phyloP scores from a whole-genome alignment of 805 yeast species.

The Scheffersomyces amazonensis region DNA sequence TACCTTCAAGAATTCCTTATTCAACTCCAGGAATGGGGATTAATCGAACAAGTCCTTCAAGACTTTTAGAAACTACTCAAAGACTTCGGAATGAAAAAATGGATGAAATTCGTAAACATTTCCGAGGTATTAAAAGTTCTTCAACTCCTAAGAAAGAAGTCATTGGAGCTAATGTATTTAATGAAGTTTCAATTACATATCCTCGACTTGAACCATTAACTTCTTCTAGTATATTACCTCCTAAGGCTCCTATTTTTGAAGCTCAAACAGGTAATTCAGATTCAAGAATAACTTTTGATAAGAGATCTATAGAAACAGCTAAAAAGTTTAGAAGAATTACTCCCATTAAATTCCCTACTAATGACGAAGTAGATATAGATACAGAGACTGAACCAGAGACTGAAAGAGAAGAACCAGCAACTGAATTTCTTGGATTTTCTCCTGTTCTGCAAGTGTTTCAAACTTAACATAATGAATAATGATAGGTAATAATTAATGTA shows the following conservation, averaged over 20 bases:
- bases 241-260: slow-evolving; percentile 18
- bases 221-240: slow-evolving; percentile 6
- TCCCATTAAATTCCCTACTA: slow-evolving; percentile 35
- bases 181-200: not conserved
- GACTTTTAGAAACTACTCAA: slow-evolving; percentile 37
- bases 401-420: no score
- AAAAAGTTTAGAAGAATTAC: slow-evolving; percentile 30
- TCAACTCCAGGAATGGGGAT: slow-evolving; percentile 23
- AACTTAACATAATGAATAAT: no score
- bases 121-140: slow-evolving; percentile 19
- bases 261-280: not conserved
- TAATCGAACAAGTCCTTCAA: slow-evolving; percentile 30
- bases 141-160: slow-evolving; percentile 13
- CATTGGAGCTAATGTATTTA: not conserved
- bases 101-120: slow-evolving; percentile 32
- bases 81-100: slow-evolving; percentile 30
- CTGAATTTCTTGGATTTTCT: slow-evolving; percentile 30
- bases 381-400: no score
- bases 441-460: no score
- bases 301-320: slow-evolving; percentile 27
- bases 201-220: not conserved
- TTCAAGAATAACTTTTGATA: slow-evolving; percentile 10
- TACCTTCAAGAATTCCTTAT: slow-evolving; percentile 5
- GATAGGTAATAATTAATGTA: no score
- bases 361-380: slow-evolving; percentile 18